Evolutionary conservation across 2,329 filamentous ascomycete species (phyloP).

Genomic region (Chrysoporthe puriensis): DNA sequence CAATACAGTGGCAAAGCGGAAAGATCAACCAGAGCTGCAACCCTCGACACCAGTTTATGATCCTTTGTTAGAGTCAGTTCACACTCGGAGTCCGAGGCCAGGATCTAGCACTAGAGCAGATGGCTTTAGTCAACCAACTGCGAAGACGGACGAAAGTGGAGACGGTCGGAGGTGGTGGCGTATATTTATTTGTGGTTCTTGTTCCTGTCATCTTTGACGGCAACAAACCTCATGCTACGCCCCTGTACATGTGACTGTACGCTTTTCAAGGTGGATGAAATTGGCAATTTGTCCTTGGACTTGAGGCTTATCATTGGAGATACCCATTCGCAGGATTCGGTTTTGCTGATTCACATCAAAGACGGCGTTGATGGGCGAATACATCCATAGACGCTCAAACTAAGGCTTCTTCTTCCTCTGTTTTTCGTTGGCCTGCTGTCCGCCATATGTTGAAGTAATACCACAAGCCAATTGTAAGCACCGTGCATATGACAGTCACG

Average conservation of each 20-base stretch:
- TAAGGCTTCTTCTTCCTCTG: neutral
- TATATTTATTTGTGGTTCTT: neutral
- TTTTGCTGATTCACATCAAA: neutral
- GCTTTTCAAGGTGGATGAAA: neutral
- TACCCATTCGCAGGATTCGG: neutral
- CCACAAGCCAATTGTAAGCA: slow-evolving; percentile 19
- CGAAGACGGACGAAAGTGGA: neutral
- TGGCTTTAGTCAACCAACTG: neutral
- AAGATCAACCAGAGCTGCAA: neutral
- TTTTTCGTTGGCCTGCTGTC: neutral
- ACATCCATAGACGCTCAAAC: neutral
- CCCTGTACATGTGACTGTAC: neutral
- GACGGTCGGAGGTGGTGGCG: neutral
- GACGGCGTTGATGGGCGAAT: neutral
- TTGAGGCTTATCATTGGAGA: neutral
- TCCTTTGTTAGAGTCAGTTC: neutral
- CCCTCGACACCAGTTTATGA: neutral
- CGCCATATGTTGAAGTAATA: slow-evolving; percentile 20
- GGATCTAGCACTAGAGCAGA: neutral
- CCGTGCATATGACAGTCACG: slow-evolving; percentile 6
- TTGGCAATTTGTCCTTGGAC: neutral
- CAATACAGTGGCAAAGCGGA: neutral
- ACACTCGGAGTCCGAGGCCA: neutral
- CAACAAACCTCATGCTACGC: neutral
- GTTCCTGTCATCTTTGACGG: neutral